Base-by-base conservation (phyloP, 1,284 basidiomycete species). In the Boletellus deceptivus region DNA sequence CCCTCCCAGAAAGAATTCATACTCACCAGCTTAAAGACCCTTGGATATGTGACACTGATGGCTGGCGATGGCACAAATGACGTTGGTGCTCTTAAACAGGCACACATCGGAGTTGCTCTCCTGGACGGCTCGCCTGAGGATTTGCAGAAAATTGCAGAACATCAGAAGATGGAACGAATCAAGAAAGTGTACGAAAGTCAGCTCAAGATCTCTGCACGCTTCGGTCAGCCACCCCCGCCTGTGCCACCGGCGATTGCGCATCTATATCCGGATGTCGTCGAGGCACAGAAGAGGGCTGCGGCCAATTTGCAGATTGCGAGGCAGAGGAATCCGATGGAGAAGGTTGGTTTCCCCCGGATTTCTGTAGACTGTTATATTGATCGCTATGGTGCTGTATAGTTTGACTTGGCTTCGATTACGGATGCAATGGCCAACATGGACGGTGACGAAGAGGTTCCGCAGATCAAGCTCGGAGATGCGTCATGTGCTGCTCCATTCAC, bases 1-100 rank as follows among this genome's bases (percentile, higher is more conserved):
- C 94, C 94, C 2, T 72, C 83, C 1, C 95, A 98, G 69, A 98
- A 98, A 72, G 94, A 98, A 69, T 82, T 82, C 68, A 96, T 98
- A 70, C 80, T 98, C 43, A 91, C 91, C 0, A 88, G 89, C 3
- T 77, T 98, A 50, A 92, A 93, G 67, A 78, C 79, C 13, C 82
- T 96, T 24, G 94, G 94, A 24, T 98, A 91, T 69, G 79, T 81
- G 7, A 98, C 94, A 0, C 78, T 98, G 49, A 98, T 98, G 94
- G 94, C 93, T 11, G 94, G 94, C 53, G 95, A 98, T 67, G 95
- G 95, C 35, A 98, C 94, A 16, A 98, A 98, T 69, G 94, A 98
- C 59, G 94, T 98, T 43, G 94, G 95, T 29, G 94, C 95, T 3
- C 82, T 98, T 46, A 98, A 98, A 70, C 92, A 96, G 67, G 94